Percentiles rank a stretch among this genome's conserved stretches.
phyloP scores from a whole-genome alignment of 805 yeast species.

The Hermanozyma aechmeae region DNA sequence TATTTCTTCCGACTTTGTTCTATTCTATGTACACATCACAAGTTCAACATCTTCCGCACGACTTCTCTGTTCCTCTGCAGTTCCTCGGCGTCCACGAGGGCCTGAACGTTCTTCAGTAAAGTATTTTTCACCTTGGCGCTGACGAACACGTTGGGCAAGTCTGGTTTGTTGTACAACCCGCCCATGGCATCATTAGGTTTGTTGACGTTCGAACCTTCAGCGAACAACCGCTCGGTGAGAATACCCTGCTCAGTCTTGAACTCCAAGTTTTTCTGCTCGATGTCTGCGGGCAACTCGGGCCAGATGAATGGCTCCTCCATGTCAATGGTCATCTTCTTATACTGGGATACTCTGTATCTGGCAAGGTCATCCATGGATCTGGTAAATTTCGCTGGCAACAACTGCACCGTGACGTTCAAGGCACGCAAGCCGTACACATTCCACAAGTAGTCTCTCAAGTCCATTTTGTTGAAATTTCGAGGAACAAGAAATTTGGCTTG shows the following conservation, averaged over 20 bases:
- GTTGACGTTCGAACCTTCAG: slow-evolving; percentile 55
- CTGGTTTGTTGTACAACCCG: slow-evolving; percentile 49
- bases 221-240: slow-evolving; percentile 42
- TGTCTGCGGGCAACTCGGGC: slow-evolving; percentile 55
- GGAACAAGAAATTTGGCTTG: slow-evolving; percentile 97
- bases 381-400: slow-evolving; percentile 61
- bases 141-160: slow-evolving; percentile 31
- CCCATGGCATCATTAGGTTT: slow-evolving; percentile 68
- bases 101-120: slow-evolving; percentile 10
- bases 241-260: slow-evolving; percentile 34
- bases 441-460: slow-evolving; percentile 87
- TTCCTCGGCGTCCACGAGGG: slow-evolving; percentile 9
- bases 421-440: slow-evolving; percentile 87
- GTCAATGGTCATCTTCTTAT: slow-evolving; percentile 94
- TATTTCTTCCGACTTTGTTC: not conserved
- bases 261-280: slow-evolving; percentile 26
- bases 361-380: slow-evolving; percentile 48
- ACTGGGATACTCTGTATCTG: slow-evolving; percentile 70
- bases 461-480: slow-evolving; percentile 84
- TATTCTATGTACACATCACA: slow-evolving; percentile 7
- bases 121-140: slow-evolving; percentile 11
- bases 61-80: slow-evolving; percentile 18
- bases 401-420: slow-evolving; percentile 76
- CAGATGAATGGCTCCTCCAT: slow-evolving; percentile 93
- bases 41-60: slow-evolving; percentile 21